A percentile compares a stretch with the other conserved stretches of the same genome.
These are phyloP conservation scores for Boletellus sp. DNA, from an alignment of 1,284 basidiomycete genomes.

Conservation along the genomic window DNA sequence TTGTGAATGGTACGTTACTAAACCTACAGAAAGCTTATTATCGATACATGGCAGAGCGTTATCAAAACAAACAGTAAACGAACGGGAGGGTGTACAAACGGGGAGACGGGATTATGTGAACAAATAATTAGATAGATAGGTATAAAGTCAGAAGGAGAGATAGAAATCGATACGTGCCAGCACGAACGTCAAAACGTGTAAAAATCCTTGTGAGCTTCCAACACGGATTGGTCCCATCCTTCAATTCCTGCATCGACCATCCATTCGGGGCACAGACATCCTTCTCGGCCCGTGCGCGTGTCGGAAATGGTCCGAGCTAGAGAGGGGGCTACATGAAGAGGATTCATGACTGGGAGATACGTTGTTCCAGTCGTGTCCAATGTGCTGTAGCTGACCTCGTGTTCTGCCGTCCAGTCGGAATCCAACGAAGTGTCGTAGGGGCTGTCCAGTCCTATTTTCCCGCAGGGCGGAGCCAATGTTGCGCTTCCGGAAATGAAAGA, in stretches of 20 bases:
- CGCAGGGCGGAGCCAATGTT: neutral
- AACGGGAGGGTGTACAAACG: too few species aligned
- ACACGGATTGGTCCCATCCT: constrained; percentile 14
- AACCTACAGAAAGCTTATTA: too few species aligned
- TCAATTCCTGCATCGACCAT: constrained; percentile 20
- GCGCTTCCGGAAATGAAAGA: neutral
- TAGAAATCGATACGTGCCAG: neutral
- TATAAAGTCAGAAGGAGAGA: too few species aligned
- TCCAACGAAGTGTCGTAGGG: constrained; percentile 8
- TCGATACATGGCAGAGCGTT: too few species aligned
- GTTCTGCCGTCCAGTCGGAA: constrained; percentile 12
- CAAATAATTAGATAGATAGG: too few species aligned
- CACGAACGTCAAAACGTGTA: neutral
- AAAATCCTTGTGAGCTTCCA: neutral
- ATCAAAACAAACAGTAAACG: too few species aligned
- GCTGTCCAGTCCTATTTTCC: neutral
- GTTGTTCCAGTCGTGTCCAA: constrained; percentile 1
- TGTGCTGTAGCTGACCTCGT: constrained; percentile 6
- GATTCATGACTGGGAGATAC: neutral
- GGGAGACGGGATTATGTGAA: too few species aligned
- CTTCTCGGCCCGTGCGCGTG: constrained; percentile 1
- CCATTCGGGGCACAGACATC: constrained; percentile 24
- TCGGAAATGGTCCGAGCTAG: neutral
- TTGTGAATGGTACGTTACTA: too few species aligned
- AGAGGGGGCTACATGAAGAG: neutral